A percentile compares a stretch with the other conserved stretches of the same genome.
Evolutionary conservation across 2,329 filamentous ascomycete species (phyloP).

Genomic region (Paracoccidioides brasiliensis): DNA sequence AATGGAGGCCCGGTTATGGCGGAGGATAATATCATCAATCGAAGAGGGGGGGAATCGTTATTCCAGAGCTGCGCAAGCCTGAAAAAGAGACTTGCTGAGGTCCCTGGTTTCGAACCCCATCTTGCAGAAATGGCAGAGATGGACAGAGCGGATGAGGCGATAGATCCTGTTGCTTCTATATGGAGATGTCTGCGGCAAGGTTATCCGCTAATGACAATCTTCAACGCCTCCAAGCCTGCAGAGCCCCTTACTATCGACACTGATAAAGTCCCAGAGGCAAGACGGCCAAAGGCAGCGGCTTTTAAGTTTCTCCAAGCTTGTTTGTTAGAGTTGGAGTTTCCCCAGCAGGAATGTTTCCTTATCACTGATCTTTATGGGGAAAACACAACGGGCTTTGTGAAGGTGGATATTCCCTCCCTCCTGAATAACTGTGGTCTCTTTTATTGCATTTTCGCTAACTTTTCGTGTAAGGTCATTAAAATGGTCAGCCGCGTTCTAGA

Average conservation of each 20-base stretch:
- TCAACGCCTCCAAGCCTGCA: conserved; percentile 67
- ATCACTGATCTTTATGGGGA: conserved; percentile 84
- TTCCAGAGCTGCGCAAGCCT: conserved; percentile 90
- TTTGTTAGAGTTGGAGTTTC: conserved; percentile 65
- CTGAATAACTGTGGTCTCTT: background rate
- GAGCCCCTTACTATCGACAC: conserved; percentile 57
- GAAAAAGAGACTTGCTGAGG: conserved; percentile 65
- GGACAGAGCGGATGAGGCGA: conserved; percentile 46
- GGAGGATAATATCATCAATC: conserved; percentile 92
- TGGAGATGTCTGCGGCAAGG: conserved; percentile 81
- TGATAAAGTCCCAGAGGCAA: conserved; percentile 50
- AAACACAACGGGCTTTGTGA: conserved; percentile 94
- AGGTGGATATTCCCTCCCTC: conserved; percentile 41
- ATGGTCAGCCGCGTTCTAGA: conserved; percentile 90
- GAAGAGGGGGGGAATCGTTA: conserved; percentile 84
- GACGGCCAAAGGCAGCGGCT: conserved; percentile 72
- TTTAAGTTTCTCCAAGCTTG: conserved; percentile 91
- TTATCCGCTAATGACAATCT: conserved; percentile 73
- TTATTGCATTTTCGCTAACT: background rate
- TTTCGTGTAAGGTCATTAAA: conserved; percentile 54
- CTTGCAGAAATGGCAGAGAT: conserved; percentile 59
- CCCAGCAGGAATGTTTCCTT: conserved; percentile 74
- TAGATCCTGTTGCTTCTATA: conserved; percentile 76
- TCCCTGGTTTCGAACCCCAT: conserved; percentile 69
- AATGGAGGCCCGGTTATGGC: conserved; percentile 40